These are phyloP conservation scores for Trametes versicolor DNA, from an alignment of 1,284 basidiomycete genomes.

Conservation along the genomic window DNA sequence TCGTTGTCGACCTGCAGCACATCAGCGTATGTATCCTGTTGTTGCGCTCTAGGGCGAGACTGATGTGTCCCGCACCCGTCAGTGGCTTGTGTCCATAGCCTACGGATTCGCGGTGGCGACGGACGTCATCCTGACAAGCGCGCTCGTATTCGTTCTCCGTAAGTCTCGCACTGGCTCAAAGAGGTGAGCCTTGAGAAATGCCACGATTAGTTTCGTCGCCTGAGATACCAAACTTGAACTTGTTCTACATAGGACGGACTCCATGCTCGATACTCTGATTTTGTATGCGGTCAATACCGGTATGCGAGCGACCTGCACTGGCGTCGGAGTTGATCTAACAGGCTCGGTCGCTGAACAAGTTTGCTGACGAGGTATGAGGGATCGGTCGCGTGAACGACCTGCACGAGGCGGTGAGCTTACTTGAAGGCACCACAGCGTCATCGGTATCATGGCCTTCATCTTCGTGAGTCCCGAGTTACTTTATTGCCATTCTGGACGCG, in stretches of 20 bases:
- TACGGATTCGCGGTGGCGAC: slow-evolving; percentile 5
- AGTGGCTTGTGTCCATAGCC: slow-evolving; percentile 19
- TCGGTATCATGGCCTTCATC: not conserved
- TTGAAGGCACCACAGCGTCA: not conserved
- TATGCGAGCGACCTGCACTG: not conserved
- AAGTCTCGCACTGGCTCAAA: not conserved
- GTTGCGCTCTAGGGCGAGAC: too few relatives aligned
- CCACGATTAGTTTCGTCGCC: not conserved
- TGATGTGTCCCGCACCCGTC: too few relatives aligned
- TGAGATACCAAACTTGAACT: not conserved
- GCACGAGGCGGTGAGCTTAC: not conserved
- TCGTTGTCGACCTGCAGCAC: not conserved
- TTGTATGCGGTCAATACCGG: not conserved
- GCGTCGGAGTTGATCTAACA: not conserved
- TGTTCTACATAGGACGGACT: not conserved
- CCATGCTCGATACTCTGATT: not conserved
- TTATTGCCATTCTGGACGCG: not conserved
- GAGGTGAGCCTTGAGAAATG: not conserved
- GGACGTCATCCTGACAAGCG: slow-evolving; percentile 14
- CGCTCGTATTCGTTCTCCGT: not conserved
- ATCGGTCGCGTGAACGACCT: not conserved
- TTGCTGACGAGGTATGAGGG: not conserved
- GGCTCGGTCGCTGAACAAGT: not conserved
- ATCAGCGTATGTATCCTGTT: slow-evolving; percentile 2
- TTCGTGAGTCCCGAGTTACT: not conserved